Evolutionary conservation across 148 eudicot genomes (phyloP).

Genomic region (Chenopodium album): DNA sequence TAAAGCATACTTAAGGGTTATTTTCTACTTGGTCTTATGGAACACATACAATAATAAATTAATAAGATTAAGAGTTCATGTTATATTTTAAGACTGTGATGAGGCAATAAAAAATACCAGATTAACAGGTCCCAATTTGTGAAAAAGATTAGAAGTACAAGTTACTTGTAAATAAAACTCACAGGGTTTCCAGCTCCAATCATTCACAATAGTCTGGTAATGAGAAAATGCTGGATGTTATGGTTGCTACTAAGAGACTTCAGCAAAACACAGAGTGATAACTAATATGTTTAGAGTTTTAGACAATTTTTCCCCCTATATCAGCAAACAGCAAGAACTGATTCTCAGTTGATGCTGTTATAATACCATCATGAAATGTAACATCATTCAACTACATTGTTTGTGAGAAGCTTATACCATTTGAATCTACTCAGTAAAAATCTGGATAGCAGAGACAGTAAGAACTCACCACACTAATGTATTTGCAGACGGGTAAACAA

Average conservation of each 20-base stretch:
- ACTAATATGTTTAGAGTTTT: not conserved
- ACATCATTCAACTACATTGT: not conserved
- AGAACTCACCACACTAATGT: constrained; percentile 58
- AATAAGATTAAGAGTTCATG: not conserved
- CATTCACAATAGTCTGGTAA: not conserved
- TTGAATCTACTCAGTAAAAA: not conserved
- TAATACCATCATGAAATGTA: not conserved
- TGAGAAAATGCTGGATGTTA: not conserved
- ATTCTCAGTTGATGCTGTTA: not conserved
- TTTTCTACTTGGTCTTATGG: not conserved
- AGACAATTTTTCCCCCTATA: not conserved
- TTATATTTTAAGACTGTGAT: not conserved
- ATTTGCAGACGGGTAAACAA: constrained; percentile 77
- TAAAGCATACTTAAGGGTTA: not conserved
- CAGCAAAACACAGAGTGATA: not conserved
- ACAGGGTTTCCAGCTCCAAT: not conserved
- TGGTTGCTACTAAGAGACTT: not conserved
- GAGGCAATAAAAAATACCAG: not conserved
- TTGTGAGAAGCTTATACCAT: not conserved
- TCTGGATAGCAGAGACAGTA: not conserved
- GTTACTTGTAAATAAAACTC: not conserved
- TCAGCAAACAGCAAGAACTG: not conserved
- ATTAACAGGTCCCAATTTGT: not conserved
- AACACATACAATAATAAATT: not conserved
- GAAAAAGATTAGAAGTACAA: not conserved